Conservation (phyloP, 768 basidiomycete genomes). For the Boletus subparvulus region DNA sequence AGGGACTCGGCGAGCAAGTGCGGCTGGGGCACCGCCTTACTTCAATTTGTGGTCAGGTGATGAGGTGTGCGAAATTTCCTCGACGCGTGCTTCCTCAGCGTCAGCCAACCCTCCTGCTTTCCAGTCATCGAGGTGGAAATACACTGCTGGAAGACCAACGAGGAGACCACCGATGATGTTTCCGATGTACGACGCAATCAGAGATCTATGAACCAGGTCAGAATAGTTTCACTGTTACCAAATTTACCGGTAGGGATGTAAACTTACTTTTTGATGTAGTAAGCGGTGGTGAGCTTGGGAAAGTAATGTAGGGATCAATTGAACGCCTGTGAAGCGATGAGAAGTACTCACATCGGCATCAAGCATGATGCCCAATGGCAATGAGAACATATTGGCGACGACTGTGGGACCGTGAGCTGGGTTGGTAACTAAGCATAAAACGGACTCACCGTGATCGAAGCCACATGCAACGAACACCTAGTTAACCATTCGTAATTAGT, state of each 20-base stretch:
- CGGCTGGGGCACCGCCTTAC: not conserved
- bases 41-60: not conserved
- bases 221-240: not conserved
- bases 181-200: conserved; percentile 64
- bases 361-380: conserved; percentile 71
- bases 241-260: not conserved
- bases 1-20: not conserved
- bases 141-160: conserved; percentile 62
- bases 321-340: not conserved
- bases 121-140: conserved; percentile 62
- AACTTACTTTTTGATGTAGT: conserved; percentile 67
- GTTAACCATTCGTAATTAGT: not conserved
- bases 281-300: conserved; percentile 34
- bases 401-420: conserved; percentile 37
- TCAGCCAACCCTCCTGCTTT: conserved; percentile 36
- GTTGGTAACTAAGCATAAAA: not conserved
- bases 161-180: conserved; percentile 66
- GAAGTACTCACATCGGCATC: conserved; percentile 52
- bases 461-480: conserved; percentile 70
- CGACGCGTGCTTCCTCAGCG: conserved; percentile 38
- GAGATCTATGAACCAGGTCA: conserved; percentile 39
- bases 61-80: conserved; percentile 10
- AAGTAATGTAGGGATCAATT: not conserved
- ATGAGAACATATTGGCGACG: conserved; percentile 74
- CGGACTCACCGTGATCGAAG: conserved; percentile 61